A percentile compares a stretch with the other conserved stretches of the same genome.
Evolutionary conservation across 106 monocot species (phyloP).

Genomic region (Acorus gramineus): DNA sequence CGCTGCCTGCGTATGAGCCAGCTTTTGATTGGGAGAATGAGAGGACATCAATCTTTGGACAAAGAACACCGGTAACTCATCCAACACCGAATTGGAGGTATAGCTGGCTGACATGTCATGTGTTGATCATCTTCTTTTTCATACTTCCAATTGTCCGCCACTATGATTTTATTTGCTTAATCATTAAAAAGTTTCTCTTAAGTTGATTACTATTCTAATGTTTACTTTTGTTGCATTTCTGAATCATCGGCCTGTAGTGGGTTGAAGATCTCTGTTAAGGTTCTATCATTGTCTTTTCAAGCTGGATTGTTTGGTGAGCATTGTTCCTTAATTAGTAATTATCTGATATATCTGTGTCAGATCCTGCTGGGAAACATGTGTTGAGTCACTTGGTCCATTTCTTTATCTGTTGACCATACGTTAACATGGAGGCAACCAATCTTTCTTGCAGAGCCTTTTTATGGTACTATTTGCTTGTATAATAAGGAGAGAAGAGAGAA

Average conservation of each 20-base stretch:
- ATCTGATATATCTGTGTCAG: background rate
- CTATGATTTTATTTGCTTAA: background rate
- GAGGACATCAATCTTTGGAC: constrained; percentile 85
- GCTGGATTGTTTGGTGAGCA: constrained; percentile 78
- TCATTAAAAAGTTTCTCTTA: background rate
- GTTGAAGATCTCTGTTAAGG: constrained; percentile 84
- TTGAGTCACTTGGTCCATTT: background rate
- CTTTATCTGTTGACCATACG: constrained; percentile 1
- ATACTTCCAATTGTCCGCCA: background rate
- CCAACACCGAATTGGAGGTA: constrained; percentile 57
- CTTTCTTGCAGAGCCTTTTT: constrained; percentile 71
- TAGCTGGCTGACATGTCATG: background rate
- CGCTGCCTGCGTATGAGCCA: constrained; percentile 93
- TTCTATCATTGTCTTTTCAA: constrained; percentile 85
- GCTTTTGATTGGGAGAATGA: constrained; percentile 99
- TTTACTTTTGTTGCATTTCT: background rate
- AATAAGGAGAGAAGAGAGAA: constrained; percentile 94
- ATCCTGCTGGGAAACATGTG: background rate
- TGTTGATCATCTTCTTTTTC: background rate
- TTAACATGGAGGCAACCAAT: background rate
- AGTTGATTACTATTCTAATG: background rate
- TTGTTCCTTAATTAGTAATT: background rate
- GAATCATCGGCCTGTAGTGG: constrained; percentile 40
- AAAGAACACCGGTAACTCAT: constrained; percentile 59
- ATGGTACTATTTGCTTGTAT: constrained; percentile 96